These are phyloP conservation scores for Pleodorina starrii DNA, from an alignment of 139 green algal species.

Conservation along the genomic window DNA sequence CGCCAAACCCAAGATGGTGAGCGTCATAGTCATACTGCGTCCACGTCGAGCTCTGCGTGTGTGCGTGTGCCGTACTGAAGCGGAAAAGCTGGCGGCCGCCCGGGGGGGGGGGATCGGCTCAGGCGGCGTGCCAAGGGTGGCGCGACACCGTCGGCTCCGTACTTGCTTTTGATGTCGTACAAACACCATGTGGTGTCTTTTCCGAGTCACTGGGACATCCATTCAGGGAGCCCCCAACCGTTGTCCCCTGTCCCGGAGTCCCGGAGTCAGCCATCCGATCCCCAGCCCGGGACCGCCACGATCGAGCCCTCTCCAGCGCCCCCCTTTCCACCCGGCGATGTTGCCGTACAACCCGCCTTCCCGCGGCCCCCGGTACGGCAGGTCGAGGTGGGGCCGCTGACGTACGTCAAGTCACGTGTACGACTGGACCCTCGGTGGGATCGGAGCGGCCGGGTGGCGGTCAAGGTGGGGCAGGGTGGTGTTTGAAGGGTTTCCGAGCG, in stretches of 20 bases:
- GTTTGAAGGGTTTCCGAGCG: not conserved
- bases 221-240: not conserved
- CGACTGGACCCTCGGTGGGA: constrained; percentile 52
- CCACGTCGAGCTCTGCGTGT: not conserved
- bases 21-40: not conserved
- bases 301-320: not conserved
- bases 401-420: constrained; percentile 38
- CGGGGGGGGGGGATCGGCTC: not conserved
- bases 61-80: too few species aligned
- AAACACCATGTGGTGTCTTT: not conserved
- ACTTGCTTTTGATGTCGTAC: not conserved
- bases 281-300: too few species aligned
- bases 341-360: too few species aligned
- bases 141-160: not conserved
- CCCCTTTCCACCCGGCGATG: not conserved
- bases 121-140: not conserved
- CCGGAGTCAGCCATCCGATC: not conserved
- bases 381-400: constrained; percentile 47
- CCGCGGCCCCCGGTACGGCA: not conserved
- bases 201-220: not conserved
- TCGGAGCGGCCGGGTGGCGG: not conserved
- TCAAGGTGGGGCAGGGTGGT: constrained; percentile 33
- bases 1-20: constrained; percentile 30
- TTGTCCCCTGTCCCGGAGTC: not conserved
- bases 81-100: not conserved